Evolutionary conservation across 768 basidiomycete genomes (phyloP).

Genomic region (Naganishia antarctica): DNA sequence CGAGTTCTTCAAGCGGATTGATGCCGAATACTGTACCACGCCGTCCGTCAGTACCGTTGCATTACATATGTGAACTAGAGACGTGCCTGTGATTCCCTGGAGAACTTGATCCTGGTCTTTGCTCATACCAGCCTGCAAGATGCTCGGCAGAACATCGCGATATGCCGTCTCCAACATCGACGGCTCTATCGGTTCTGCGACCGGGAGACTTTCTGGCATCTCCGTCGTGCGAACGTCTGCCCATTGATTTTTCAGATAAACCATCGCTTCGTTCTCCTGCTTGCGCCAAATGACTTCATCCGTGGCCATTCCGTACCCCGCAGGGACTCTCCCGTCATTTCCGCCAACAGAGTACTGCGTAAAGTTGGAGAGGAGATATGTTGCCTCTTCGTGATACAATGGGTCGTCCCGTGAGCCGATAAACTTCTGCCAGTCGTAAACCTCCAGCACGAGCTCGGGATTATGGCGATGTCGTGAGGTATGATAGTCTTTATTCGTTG

Average conservation of each 20-base stretch:
- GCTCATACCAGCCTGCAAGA: neutral
- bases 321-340: constrained; percentile 1
- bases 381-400: constrained; percentile 12
- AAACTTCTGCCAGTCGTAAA: constrained; percentile 14
- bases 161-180: neutral
- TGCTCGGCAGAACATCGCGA: constrained; percentile 5
- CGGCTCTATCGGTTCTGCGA: neutral
- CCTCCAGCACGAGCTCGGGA: constrained; percentile 11
- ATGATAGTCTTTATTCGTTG: neutral
- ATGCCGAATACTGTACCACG: constrained; percentile 6
- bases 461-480: neutral
- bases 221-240: neutral
- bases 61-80: neutral
- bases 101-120: neutral
- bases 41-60: too few species aligned
- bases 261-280: constrained; percentile 8
- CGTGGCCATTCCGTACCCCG: neutral
- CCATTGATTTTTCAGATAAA: constrained; percentile 5
- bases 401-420: constrained; percentile 16
- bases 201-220: too few species aligned
- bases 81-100: neutral
- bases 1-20: constrained; percentile 14
- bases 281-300: constrained; percentile 12
- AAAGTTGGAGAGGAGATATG: constrained; percentile 13
- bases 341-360: neutral